Evolutionary conservation across 1,284 basidiomycete species (phyloP), one percentile per base, ranked within the genome.

Genomic region (Ganoderma meredithae): DNA sequence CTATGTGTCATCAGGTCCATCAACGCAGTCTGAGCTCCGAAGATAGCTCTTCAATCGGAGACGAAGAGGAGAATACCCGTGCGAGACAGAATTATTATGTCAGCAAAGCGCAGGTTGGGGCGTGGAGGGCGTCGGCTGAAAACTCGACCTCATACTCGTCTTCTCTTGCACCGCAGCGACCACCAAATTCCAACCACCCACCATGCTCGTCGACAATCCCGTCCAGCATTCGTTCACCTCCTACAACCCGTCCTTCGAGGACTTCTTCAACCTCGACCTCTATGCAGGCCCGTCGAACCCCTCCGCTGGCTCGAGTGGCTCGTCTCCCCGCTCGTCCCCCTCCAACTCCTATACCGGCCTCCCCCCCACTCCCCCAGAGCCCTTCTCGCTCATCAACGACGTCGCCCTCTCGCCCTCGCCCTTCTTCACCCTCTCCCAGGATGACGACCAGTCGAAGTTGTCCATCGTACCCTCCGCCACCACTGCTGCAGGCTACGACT

Each of bases 231-330:
- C 65, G 7, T 78, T 77, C 55, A 64, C 74, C 8, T 1, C 36
- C 36, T 39, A 71, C 58, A 72, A 72, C 41, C 70, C 76, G 55
- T 69, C 73, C 41, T 76, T 85, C 67, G 85, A 87, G 73, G 85
- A 86, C 70, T 85, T 85, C 71, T 82, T 86, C 79, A 84, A 87
- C 72, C 77, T 87, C 76, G 85, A 86, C 67, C 77, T 84, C 22
- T 77, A 82, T 60, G 70, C 72, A 49, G 73, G 76, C 47, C 70
- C 79, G 9, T 75, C 76, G 53, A 70, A 73, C 58, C 65, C 71
- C 69, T 68, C 71, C 63, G 66, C 74, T 53, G 67, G 70, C 64
- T 72, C 78, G 60, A 71, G 76, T 77, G 65, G 80, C 31, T 78
- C 79, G 0, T 83, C 82, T 31, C 82, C 82, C 53, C 77, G 79